Evolutionary conservation across 2,329 filamentous ascomycete species (phyloP).

Genomic region (Aschersonia sp.): DNA sequence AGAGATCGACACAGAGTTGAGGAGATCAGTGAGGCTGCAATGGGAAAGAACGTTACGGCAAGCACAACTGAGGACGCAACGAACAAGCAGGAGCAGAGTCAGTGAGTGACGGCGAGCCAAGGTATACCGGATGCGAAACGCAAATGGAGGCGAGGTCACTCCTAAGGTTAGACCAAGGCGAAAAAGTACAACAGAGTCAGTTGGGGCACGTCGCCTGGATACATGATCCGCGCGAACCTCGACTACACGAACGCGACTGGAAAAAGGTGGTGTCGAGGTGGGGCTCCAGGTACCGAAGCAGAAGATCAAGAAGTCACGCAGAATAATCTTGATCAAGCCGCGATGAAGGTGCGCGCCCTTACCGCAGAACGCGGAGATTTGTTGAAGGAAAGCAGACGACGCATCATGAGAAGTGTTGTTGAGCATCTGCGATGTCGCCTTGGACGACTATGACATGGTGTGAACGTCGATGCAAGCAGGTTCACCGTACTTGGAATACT

Average conservation of each 20-base stretch:
- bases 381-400: too few species aligned
- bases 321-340: too few species aligned
- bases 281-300: neutral
- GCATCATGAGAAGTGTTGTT: too few species aligned
- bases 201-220: slow-evolving; percentile 2
- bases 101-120: neutral
- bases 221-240: slow-evolving; percentile 2
- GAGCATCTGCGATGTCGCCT: too few species aligned
- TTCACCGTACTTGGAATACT: too few species aligned
- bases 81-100: neutral
- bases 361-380: too few species aligned
- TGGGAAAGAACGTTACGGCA: neutral
- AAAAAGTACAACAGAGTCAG: slow-evolving; percentile 4
- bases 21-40: neutral
- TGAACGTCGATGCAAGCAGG: too few species aligned
- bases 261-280: neutral
- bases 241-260: neutral
- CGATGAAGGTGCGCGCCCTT: too few species aligned
- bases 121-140: slow-evolving; percentile 1
- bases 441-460: too few species aligned
- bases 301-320: neutral
- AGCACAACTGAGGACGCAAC: neutral
- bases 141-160: slow-evolving; percentile 5
- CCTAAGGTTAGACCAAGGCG: neutral
- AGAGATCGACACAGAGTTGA: too few species aligned